Evolutionary conservation across 1,139 yeast genomes (phyloP).

Genomic region (Trichomonascaceae sp.): DNA sequence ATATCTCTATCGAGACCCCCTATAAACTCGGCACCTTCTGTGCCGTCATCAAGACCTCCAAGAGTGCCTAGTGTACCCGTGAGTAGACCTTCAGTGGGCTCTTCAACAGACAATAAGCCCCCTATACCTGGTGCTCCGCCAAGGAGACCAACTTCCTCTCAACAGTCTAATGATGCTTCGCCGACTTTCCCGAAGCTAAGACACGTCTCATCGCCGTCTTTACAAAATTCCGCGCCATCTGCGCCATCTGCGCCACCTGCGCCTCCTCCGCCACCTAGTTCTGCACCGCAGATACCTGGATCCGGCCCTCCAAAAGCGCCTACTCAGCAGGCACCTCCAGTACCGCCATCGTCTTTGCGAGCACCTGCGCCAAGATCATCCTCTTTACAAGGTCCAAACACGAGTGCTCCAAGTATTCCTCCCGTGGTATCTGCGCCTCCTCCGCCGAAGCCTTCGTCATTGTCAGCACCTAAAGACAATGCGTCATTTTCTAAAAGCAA

Average conservation of each 20-base stretch:
- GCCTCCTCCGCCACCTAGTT: constrained; percentile 22
- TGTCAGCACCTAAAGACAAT: constrained; percentile 1
- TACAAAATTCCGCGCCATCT: constrained; percentile 6
- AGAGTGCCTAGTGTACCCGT: constrained; percentile 4
- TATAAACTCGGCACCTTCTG: constrained; percentile 1
- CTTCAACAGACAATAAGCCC: neutral
- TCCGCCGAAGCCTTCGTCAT: constrained; percentile 4
- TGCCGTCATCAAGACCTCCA: constrained; percentile 8
- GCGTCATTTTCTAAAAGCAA: neutral
- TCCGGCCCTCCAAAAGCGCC: constrained; percentile 17
- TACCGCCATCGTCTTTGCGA: constrained; percentile 2
- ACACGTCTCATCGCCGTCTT: constrained; percentile 3
- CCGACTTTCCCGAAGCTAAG: constrained; percentile 11
- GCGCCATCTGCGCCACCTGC: constrained; percentile 15
- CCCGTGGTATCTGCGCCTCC: constrained; percentile 11
- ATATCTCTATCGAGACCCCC: constrained; percentile 8
- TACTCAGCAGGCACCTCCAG: constrained; percentile 9
- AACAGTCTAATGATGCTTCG: constrained; percentile 12
- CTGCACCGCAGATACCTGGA: constrained; percentile 18
- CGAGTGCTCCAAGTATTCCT: constrained; percentile 7
- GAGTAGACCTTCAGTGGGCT: constrained; percentile 7
- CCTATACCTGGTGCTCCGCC: neutral
- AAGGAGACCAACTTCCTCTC: neutral
- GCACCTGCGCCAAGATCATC: constrained; percentile 13
- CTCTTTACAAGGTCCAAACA: constrained; percentile 5